Conservation (phyloP, 441 rosid genomes). For the Croton setiger region DNA sequence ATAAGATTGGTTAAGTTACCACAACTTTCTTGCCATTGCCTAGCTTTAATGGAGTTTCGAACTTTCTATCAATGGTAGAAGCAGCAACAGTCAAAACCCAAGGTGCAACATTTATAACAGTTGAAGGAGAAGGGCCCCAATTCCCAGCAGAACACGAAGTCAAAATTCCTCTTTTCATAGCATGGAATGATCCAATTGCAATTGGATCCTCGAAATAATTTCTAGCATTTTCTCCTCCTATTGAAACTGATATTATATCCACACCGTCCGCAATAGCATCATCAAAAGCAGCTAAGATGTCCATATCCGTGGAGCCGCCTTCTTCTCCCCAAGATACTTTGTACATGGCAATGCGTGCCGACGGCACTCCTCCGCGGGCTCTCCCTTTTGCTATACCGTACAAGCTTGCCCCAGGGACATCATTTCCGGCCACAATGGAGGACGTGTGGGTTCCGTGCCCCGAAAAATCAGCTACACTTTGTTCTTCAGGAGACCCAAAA, state of each 20-base stretch:
- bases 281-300: conserved; percentile 75
- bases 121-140: conserved; percentile 49
- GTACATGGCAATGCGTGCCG: conserved; percentile 65
- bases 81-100: conserved; percentile 84
- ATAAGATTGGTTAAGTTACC: background rate
- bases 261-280: conserved; percentile 75
- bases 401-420: conserved; percentile 48
- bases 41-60: background rate
- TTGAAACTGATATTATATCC: conserved; percentile 62
- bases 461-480: conserved; percentile 55
- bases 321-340: conserved; percentile 59
- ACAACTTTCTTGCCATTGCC: background rate
- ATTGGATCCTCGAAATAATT: conserved; percentile 52
- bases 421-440: conserved; percentile 56
- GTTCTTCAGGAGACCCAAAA: background rate
- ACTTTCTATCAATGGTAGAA: conserved; percentile 57
- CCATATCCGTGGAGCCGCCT: conserved; percentile 58
- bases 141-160: conserved; percentile 80
- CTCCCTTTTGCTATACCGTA: conserved; percentile 34
- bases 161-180: conserved; percentile 45
- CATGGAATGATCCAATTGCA: conserved; percentile 72
- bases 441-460: conserved; percentile 77
- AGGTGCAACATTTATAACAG: conserved; percentile 62
- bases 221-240: conserved; percentile 37
- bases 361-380: conserved; percentile 66